Conservation (phyloP, 768 basidiomycete genomes). For the Agaricus subrufescens region DNA sequence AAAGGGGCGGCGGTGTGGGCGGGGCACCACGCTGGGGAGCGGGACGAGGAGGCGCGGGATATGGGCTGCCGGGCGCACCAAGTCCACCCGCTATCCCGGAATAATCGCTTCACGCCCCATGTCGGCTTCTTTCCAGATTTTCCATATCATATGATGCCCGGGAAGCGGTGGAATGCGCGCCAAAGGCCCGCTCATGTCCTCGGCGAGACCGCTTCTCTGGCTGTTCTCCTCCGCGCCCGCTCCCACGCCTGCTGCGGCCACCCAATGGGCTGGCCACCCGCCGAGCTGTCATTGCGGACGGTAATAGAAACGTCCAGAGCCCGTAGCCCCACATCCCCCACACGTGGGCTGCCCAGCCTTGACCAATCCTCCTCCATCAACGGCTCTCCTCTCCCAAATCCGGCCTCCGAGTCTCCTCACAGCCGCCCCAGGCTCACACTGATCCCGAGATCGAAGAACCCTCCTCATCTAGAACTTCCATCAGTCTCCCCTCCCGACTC, state of each 20-base stretch:
- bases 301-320: neutral
- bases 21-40: too few species aligned
- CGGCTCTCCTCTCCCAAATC: conserved; percentile 3
- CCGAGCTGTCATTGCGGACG: neutral
- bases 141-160: conserved; percentile 3
- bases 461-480: too few species aligned
- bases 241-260: neutral
- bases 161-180: neutral
- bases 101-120: conserved; percentile 5
- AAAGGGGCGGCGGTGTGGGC: too few species aligned
- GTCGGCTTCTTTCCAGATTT: too few species aligned
- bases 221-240: neutral
- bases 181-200: conserved; percentile 8
- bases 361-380: conserved; percentile 9
- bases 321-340: neutral
- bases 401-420: neutral
- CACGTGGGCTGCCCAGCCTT: neutral
- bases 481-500: too few species aligned
- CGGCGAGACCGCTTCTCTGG: neutral
- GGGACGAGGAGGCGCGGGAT: too few species aligned
- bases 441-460: conserved; percentile 8
- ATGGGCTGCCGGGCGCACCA: neutral
- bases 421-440: neutral
- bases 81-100: conserved; percentile 7
- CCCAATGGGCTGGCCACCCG: neutral